Evolutionary conservation across 495 filamentous ascomycete species (phyloP).

Genomic region (Hamigera avellanea): DNA sequence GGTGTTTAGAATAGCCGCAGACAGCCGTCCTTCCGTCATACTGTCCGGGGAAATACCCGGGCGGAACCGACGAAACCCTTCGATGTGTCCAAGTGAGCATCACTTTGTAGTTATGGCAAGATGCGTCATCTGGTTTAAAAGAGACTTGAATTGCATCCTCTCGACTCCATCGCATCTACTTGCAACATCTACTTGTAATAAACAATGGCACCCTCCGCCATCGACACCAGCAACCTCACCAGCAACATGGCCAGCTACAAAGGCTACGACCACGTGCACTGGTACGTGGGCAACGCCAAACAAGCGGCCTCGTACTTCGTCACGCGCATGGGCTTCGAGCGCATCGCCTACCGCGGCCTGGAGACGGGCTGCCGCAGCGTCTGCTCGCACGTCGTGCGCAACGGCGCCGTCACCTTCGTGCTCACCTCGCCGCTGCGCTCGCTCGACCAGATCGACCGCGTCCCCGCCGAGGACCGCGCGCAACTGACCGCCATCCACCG

Average conservation of each 20-base stretch:
- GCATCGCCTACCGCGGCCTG: constrained; percentile 71
- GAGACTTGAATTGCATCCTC: no score
- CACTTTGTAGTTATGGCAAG: no score
- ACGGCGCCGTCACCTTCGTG: constrained; percentile 69
- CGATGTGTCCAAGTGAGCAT: not conserved
- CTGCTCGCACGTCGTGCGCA: constrained; percentile 71
- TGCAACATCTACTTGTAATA: no score
- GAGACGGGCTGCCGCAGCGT: constrained; percentile 70
- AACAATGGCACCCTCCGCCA: constrained; percentile 72
- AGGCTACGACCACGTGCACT: constrained; percentile 81
- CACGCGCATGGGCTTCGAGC: constrained; percentile 70
- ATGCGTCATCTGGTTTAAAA: no score
- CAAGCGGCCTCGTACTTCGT: constrained; percentile 81
- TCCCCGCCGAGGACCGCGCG: constrained; percentile 41
- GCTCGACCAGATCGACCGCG: constrained; percentile 30
- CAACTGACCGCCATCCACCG: constrained; percentile 57
- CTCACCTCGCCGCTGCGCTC: constrained; percentile 71
- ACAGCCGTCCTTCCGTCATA: constrained; percentile 9
- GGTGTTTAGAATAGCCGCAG: constrained; percentile 4
- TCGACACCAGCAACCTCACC: constrained; percentile 41
- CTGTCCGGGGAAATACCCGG: not conserved
- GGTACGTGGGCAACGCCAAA: constrained; percentile 95
- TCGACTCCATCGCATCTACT: no score
- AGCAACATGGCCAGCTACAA: constrained; percentile 45
- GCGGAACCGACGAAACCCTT: not conserved